Base-by-base conservation (phyloP, 1,284 basidiomycete genomes). In the Leucoagaricus sp. region DNA sequence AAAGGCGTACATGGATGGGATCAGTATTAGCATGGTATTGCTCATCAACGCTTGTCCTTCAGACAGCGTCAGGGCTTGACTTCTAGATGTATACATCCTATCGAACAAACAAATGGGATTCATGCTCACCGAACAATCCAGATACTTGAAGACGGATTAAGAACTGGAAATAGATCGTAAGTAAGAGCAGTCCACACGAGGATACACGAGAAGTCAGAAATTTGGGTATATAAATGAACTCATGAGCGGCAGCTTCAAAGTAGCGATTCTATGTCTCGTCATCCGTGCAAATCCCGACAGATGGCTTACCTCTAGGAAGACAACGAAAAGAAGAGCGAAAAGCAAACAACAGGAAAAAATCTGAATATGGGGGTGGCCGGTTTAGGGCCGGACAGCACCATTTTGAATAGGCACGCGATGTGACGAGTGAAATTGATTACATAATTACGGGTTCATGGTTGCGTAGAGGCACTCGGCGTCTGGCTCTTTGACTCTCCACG, bases 1-100 rank as follows among this genome's bases (percentile, higher is more conserved):
- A 12, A 19, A 36, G n/a, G 13, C 3, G 3, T 26, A 12, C 13
- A 40, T 55, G 10, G 28, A 45, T 51, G 53, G 68, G 58, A 73
- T 89, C 88, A 91, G 87, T 80, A 91, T 91, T 91, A 91, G 88
- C 88, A 91, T 91, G 89, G 87, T 77, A 69, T 50, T 51, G 69
- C 74, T 87, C 87, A 77, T 87, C 88, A 87, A 77, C 67, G 64
- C 75, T 73, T 71, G 77, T 87, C 85, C 85, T 81, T 83, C 56
- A 83, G 85, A 89, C 81, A 72, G 73, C 75, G 70, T 91, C 86
- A 86, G 89, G 77, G 88, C 89, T 91, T 91, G 89, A 91, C 89
- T 90, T 86, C 87, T 89, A 90, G 85, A 76, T 81, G 82, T 69
- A 79, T 80, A 70, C 61, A 87, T 89, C 89, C 81, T 78, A 61